phyloP scores from a whole-genome alignment of 2,329 filamentous ascomycete genomes.

The Davidsoniella australis region DNA sequence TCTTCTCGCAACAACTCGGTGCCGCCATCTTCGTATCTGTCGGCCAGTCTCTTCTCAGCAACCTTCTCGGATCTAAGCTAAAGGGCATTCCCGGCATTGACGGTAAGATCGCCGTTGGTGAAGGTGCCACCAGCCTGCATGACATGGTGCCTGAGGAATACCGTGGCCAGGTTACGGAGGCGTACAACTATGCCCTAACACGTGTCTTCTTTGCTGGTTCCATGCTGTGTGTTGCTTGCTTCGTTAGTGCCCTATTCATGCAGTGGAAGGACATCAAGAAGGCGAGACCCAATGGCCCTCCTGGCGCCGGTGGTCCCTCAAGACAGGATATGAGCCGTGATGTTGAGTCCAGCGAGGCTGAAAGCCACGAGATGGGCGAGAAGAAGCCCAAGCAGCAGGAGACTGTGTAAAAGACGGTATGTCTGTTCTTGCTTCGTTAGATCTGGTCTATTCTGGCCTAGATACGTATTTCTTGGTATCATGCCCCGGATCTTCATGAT shows the following conservation, averaged over 20 bases:
- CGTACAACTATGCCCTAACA: slow-evolving; percentile 48
- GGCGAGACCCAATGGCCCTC: slow-evolving; percentile 11
- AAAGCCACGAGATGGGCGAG: slow-evolving; percentile 9
- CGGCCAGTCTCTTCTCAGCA: slow-evolving; percentile 36
- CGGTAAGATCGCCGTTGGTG: slow-evolving; percentile 26
- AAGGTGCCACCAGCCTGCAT: slow-evolving; percentile 44
- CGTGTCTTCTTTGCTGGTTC: slow-evolving; percentile 46
- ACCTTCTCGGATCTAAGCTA: slow-evolving; percentile 25
- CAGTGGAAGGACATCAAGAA: slow-evolving; percentile 56
- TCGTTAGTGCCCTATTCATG: slow-evolving; percentile 41
- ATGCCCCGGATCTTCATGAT: too few relatives aligned
- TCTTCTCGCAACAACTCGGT: slow-evolving; percentile 42
- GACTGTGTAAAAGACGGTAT: neutral
- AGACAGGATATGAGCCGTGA: neutral
- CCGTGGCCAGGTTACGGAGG: slow-evolving; percentile 35
- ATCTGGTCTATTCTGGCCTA: neutral
- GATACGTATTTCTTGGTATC: too few relatives aligned
- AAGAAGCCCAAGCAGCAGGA: slow-evolving; percentile 5
- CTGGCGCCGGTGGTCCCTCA: neutral
- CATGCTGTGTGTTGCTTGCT: slow-evolving; percentile 35
- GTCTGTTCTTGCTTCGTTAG: neutral
- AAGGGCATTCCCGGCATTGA: slow-evolving; percentile 26
- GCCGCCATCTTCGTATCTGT: slow-evolving; percentile 41
- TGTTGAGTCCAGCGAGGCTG: neutral
- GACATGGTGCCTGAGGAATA: slow-evolving; percentile 31